Conservation (phyloP, 148 eudicot genomes). For the Nepenthes mirabilis region DNA sequence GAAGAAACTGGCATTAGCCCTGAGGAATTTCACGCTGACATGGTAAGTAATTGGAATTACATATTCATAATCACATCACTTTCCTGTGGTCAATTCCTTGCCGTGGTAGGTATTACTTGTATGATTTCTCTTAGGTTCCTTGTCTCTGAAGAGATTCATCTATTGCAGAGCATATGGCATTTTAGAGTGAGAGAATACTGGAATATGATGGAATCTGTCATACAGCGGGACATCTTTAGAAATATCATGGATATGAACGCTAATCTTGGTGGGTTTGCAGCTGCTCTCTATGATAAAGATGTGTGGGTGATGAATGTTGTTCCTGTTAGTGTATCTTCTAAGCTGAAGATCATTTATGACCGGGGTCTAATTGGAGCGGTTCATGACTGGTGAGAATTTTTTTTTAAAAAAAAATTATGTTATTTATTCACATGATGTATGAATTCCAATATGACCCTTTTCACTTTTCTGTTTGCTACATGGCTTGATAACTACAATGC, state of each 20-base stretch:
- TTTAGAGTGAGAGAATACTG: slow-evolving; percentile 52
- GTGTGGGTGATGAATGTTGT: slow-evolving; percentile 87
- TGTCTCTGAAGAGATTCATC: slow-evolving; percentile 6
- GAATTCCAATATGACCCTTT: too few relatives aligned
- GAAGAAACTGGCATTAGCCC: slow-evolving; percentile 40
- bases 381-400: slow-evolving; percentile 48
- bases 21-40: slow-evolving; percentile 47
- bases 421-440: not conserved
- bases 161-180: slow-evolving; percentile 50
- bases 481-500: too few relatives aligned
- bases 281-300: slow-evolving; percentile 56
- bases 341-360: slow-evolving; percentile 55
- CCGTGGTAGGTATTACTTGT: not conserved
- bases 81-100: not conserved
- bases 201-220: slow-evolving; percentile 57
- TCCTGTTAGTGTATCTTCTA: slow-evolving; percentile 33
- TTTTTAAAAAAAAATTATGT: not conserved
- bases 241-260: slow-evolving; percentile 84
- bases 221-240: slow-evolving; percentile 36
- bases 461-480: too few relatives aligned
- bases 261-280: slow-evolving; percentile 63
- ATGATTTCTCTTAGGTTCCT: not conserved
- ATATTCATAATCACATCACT: not conserved
- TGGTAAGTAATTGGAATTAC: slow-evolving; percentile 26
- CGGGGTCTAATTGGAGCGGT: slow-evolving; percentile 68